A percentile compares a stretch with the other conserved stretches of the same genome.
These are phyloP conservation scores for Fennellomyces sp. DNA, from an alignment of 371 early-diverging fungal genomes.

Conservation along the genomic window DNA sequence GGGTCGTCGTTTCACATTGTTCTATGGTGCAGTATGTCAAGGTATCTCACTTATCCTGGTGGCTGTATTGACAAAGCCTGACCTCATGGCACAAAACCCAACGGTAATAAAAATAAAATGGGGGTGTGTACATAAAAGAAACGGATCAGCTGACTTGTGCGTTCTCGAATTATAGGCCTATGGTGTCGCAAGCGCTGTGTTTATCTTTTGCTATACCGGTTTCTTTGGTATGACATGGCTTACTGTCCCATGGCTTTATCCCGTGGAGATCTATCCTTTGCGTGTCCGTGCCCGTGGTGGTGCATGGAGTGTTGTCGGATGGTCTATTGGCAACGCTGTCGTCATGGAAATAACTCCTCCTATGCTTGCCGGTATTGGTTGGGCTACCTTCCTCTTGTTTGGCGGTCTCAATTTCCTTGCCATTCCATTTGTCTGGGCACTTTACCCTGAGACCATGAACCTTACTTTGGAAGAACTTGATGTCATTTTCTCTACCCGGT, in stretches of 20 bases:
- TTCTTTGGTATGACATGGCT: slow-evolving; percentile 49
- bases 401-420: slow-evolving; percentile 41
- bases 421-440: slow-evolving; percentile 35
- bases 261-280: slow-evolving; percentile 41
- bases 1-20: slow-evolving; percentile 40
- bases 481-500: slow-evolving; percentile 39
- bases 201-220: slow-evolving; percentile 37
- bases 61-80: slow-evolving; percentile 39
- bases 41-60: slow-evolving; percentile 39
- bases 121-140: not conserved
- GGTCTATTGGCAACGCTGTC: slow-evolving; percentile 45
- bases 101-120: not conserved
- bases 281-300: slow-evolving; percentile 45
- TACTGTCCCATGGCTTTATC: slow-evolving; percentile 44
- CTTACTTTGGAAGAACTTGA: slow-evolving; percentile 45
- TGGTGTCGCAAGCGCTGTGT: slow-evolving; percentile 37
- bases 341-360: slow-evolving; percentile 48
- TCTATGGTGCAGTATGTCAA: slow-evolving; percentile 41
- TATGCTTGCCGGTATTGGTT: slow-evolving; percentile 39
- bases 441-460: slow-evolving; percentile 42
- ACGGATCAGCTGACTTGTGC: not conserved
- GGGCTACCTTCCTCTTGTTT: slow-evolving; percentile 45
- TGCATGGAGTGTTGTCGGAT: slow-evolving; percentile 48
- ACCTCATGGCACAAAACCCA: slow-evolving; percentile 28
- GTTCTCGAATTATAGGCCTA: slow-evolving; percentile 13